These are phyloP conservation scores for Aspergillus floridensis DNA, from an alignment of 2,329 filamentous ascomycete species.

Conservation along the genomic window DNA sequence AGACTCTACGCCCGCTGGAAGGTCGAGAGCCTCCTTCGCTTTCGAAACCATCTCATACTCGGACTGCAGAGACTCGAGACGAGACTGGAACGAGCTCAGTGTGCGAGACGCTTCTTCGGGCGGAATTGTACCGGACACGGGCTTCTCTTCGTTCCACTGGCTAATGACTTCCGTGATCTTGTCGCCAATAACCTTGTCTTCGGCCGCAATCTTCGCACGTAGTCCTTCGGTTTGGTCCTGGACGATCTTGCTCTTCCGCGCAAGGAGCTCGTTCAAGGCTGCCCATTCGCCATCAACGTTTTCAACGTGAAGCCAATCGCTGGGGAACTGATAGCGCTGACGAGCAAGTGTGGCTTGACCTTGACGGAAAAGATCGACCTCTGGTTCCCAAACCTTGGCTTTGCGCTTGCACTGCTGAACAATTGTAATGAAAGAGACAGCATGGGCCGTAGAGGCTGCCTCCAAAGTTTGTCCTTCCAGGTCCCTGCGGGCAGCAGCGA, in stretches of 20 bases:
- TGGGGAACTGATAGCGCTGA: conserved; percentile 89
- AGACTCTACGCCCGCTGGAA: conserved; percentile 75
- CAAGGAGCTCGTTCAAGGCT: conserved; percentile 84
- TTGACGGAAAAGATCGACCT: conserved; percentile 93
- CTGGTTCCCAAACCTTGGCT: conserved; percentile 89
- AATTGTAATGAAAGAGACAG: conserved; percentile 96
- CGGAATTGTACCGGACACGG: conserved; percentile 88
- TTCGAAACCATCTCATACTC: conserved; percentile 93
- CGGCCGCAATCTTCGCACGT: conserved; percentile 88
- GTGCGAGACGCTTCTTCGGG: conserved; percentile 84
- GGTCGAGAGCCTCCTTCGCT: conserved; percentile 92
- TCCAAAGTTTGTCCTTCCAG: conserved; percentile 90
- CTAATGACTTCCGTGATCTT: conserved; percentile 80
- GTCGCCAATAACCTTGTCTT: conserved; percentile 86
- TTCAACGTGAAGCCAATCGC: conserved; percentile 92
- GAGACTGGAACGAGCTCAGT: conserved; percentile 75
- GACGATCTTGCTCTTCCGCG: conserved; percentile 90
- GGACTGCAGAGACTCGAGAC: conserved; percentile 78
- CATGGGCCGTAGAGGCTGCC: conserved; percentile 91
- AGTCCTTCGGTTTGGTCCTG: conserved; percentile 94
- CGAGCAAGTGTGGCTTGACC: conserved; percentile 88
- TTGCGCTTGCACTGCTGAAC: conserved; percentile 95
- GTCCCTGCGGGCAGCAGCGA: conserved; percentile 85
- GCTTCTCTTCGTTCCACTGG: conserved; percentile 96
- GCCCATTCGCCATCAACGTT: conserved; percentile 97